These are phyloP conservation scores for Lepidium campestre DNA, from an alignment of 441 rosid species.

Conservation along the genomic window DNA sequence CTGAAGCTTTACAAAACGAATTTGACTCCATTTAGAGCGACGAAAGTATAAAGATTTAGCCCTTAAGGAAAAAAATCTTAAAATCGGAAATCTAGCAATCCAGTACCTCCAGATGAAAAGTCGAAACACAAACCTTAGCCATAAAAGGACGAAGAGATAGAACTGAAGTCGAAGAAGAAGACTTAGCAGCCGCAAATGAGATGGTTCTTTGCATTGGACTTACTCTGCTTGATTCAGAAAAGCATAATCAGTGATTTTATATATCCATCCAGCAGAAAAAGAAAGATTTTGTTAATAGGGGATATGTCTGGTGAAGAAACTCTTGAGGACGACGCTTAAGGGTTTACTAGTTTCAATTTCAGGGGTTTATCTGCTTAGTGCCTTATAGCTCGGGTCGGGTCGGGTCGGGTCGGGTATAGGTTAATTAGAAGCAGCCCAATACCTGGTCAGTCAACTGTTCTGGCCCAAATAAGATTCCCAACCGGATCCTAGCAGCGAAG, in stretches of 20 bases:
- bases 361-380: constrained; percentile 18
- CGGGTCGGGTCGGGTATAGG: constrained; percentile 1
- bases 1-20: neutral
- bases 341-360: constrained; percentile 18
- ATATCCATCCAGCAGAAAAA: neutral
- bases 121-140: constrained; percentile 37
- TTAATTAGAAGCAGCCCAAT: neutral
- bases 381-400: neutral
- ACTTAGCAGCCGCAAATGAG: constrained; percentile 19
- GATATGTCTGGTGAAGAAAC: constrained; percentile 7
- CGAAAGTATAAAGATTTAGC: neutral
- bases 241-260: too few relatives aligned
- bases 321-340: neutral
- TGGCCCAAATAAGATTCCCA: constrained; percentile 8
- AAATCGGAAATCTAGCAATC: neutral
- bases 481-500: constrained; percentile 5
- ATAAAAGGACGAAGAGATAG: constrained; percentile 37
- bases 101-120: neutral
- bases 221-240: neutral
- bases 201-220: constrained; percentile 33
- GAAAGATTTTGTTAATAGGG: neutral
- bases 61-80: neutral
- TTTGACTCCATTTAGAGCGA: neutral
- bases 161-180: constrained; percentile 26
- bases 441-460: neutral